Conservation (phyloP, 495 filamentous ascomycete species). For the Penicillium tannophilum region DNA sequence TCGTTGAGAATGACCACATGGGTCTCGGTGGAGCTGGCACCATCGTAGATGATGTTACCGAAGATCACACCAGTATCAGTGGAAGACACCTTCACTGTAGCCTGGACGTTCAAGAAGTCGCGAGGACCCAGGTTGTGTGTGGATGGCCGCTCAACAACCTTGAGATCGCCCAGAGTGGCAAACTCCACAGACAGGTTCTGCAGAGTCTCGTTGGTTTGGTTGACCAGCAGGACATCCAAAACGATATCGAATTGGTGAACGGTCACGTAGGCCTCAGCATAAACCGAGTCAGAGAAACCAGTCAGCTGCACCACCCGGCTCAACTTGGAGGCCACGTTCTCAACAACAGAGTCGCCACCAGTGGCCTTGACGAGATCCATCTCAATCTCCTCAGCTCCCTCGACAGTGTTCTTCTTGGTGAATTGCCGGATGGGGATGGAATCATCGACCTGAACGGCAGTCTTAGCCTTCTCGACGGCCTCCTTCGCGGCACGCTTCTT, state of each 20-base stretch:
- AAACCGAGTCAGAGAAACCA: constrained; percentile 97
- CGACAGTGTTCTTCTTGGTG: constrained; percentile 84
- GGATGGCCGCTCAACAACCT: constrained; percentile 94
- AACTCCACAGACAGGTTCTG: constrained; percentile 98
- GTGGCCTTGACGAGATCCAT: constrained; percentile 92
- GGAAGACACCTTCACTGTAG: constrained; percentile 98
- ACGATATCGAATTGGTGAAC: constrained; percentile 99
- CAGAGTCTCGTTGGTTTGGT: constrained; percentile 94
- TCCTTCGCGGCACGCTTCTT: constrained; percentile 93
- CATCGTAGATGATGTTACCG: constrained; percentile 98
- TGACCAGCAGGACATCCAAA: constrained; percentile 93
- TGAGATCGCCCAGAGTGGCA: constrained; percentile 94
- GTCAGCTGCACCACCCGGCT: constrained; percentile 96
- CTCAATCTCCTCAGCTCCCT: constrained; percentile 83
- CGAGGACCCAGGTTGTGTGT: constrained; percentile 94
- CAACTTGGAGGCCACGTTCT: constrained; percentile 89
- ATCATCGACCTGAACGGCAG: constrained; percentile 93
- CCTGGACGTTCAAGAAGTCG: constrained; percentile 97
- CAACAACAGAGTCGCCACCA: constrained; percentile 80
- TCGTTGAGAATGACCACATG: constrained; percentile 99
- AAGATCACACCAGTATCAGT: constrained; percentile 99
- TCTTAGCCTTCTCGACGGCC: constrained; percentile 89
- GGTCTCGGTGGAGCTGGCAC: constrained; percentile 89
- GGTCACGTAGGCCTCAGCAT: constrained; percentile 97
- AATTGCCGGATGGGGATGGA: constrained; percentile 90